Percentiles rank a stretch among this genome's conserved stretches.
Evolutionary conservation across 2,329 filamentous ascomycete species (phyloP).

Genomic region (Podosphaera aphanis): DNA sequence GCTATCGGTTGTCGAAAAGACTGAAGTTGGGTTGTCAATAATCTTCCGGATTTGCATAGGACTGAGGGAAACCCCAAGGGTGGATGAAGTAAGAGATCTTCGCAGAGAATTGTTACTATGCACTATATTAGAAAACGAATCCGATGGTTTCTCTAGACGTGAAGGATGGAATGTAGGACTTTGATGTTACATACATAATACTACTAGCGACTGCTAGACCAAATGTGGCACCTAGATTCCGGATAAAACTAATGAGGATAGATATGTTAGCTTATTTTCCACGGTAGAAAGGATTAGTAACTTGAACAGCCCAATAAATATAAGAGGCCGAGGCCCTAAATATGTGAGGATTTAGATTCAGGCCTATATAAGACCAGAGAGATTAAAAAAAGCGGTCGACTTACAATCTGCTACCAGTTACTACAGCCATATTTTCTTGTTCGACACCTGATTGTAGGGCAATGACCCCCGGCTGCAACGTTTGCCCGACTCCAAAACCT

Average conservation of each 20-base stretch:
- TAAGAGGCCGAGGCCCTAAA: too few relatives aligned
- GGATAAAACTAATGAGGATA: not conserved
- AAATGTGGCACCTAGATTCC: not conserved
- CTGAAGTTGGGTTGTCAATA: not conserved
- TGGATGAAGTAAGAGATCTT: not conserved
- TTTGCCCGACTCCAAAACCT: constrained; percentile 40
- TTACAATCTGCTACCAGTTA: constrained; percentile 23
- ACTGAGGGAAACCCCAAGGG: not conserved
- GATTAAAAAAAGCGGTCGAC: constrained; percentile 24
- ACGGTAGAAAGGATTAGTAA: too few relatives aligned
- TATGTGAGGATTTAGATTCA: too few relatives aligned
- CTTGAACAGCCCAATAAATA: too few relatives aligned
- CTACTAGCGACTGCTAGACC: not conserved
- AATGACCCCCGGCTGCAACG: constrained; percentile 46
- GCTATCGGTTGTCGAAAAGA: not conserved
- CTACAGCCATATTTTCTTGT: constrained; percentile 41
- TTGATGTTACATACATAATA: not conserved
- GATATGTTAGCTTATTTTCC: not conserved
- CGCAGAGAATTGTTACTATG: not conserved
- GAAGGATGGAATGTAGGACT: not conserved
- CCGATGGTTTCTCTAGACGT: not conserved
- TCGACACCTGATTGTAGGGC: constrained; percentile 40
- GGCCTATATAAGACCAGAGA: not conserved
- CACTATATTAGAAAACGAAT: not conserved
- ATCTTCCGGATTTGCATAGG: not conserved